These are phyloP conservation scores for Saitozyma podzolica DNA, from an alignment of 768 basidiomycete species.

Conservation along the genomic window DNA sequence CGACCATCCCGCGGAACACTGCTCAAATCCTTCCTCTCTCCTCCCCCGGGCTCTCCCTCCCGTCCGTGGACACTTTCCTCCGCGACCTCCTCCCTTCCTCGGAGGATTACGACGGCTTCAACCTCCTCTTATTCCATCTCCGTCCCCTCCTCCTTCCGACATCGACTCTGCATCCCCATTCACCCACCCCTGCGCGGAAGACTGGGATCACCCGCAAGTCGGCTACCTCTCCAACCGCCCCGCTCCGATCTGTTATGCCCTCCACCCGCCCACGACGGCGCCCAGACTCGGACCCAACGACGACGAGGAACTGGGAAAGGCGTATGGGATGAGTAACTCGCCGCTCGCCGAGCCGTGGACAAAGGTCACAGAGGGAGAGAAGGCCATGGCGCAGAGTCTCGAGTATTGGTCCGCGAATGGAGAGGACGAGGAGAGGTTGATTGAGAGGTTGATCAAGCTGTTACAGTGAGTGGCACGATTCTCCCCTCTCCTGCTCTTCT, in stretches of 20 bases:
- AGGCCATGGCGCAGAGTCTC: slow-evolving; percentile 27
- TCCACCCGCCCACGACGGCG: too few species aligned
- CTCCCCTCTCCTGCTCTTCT: too few species aligned
- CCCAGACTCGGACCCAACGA: too few species aligned
- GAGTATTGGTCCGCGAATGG: slow-evolving; percentile 11
- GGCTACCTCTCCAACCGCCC: slow-evolving; percentile 42
- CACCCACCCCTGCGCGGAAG: neutral
- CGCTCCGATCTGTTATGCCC: neutral
- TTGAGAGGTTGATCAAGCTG: slow-evolving; percentile 26
- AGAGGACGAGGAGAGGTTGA: slow-evolving; percentile 31
- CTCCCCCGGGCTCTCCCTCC: slow-evolving; percentile 3
- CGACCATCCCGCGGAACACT: slow-evolving; percentile 47
- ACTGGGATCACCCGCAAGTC: slow-evolving; percentile 17
- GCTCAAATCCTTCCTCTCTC: slow-evolving; percentile 41
- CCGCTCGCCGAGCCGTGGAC: slow-evolving; percentile 46
- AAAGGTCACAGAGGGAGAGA: slow-evolving; percentile 48
- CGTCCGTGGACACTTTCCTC: slow-evolving; percentile 17
- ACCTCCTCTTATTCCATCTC: slow-evolving; percentile 49
- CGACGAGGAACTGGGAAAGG: neutral
- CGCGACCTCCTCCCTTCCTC: slow-evolving; percentile 6
- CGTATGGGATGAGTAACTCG: slow-evolving; percentile 39
- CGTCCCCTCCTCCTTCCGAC: too few species aligned
- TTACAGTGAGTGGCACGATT: neutral
- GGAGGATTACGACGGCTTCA: slow-evolving; percentile 52
- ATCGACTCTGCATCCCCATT: too few species aligned